Evolutionary conservation across 352 stramenopile genomes (phyloP), one percentile per base, ranked within the genome.

Genomic region (Blastocystis sp.): DNA sequence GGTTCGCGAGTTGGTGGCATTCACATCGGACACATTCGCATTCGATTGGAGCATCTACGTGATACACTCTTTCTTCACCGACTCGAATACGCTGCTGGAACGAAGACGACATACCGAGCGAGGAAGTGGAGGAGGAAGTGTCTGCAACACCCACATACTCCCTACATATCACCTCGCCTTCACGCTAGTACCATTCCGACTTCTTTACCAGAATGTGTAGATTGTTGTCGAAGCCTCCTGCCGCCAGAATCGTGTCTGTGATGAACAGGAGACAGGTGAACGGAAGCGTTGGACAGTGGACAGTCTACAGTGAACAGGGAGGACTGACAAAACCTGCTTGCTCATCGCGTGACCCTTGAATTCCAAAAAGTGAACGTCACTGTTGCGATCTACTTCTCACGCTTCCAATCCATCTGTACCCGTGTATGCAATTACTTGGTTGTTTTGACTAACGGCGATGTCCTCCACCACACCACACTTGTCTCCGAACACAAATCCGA

Each of bases 1-100:
- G n/a, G 24, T 42, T 34, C 57, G 57, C 2, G 24, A 42, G 38
- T 42, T 42, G 14, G 38, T 38, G 9, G 57, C 32, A n/a, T 38
- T 32, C 0, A 67, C 57, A 67, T 24, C 38, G 9, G 24, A 34
- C 24, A 42, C 18, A 51, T 73, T 73, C 44, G 61, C 36, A 51
- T 51, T 73, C 40, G 61, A 73, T 51, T 73, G 61, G n/a, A 73
- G 61, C 61, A 73, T 73, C 61, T 73, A 73, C 29, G 14, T 51
- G 9, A 46, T 16, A 24, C 7, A 4, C 18, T 18, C 3, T 16
- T 32, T 24, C 49, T 29, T 42, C 18, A 4, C 16, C 21, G 16
- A 78, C 65, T 56, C 46, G 40, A 59, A 78, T 78, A n/a, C 65
- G 44, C 65, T 78, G 34, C 36, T 78, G 40, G 40, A 78, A 78